These are phyloP conservation scores for Trypanosoma lewisi DNA, from an alignment of 208 protist species.

Conservation along the genomic window DNA sequence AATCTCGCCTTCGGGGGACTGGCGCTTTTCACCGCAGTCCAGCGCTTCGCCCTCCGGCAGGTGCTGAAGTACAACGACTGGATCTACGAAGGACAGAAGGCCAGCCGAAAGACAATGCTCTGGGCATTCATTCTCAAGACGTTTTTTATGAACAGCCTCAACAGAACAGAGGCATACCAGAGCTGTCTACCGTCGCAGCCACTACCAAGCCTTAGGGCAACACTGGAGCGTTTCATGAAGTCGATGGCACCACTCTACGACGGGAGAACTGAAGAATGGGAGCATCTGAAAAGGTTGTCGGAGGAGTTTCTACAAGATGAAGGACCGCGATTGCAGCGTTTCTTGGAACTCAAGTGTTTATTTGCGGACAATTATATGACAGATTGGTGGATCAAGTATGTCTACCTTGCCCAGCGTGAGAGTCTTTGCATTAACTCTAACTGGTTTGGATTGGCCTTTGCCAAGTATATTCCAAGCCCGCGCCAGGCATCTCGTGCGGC, in stretches of 20 bases:
- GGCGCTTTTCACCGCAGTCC: constrained; percentile 38
- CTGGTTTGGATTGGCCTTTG: constrained; percentile 84
- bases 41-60: constrained; percentile 63
- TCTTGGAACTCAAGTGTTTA: constrained; percentile 69
- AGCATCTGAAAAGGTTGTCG: constrained; percentile 39
- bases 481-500: constrained; percentile 66
- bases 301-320: constrained; percentile 74
- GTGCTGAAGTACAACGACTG: constrained; percentile 75
- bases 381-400: constrained; percentile 89
- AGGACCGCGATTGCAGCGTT: constrained; percentile 67
- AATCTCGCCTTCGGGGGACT: constrained; percentile 44
- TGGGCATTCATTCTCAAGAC: constrained; percentile 56
- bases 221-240: constrained; percentile 63
- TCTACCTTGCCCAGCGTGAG: constrained; percentile 74
- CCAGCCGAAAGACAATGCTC: constrained; percentile 42
- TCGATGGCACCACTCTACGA: constrained; percentile 52
- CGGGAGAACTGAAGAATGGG: constrained; percentile 21
- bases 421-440: constrained; percentile 88
- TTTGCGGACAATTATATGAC: constrained; percentile 72
- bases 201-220: constrained; percentile 68
- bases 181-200: constrained; percentile 68
- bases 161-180: constrained; percentile 67
- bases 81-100: constrained; percentile 42
- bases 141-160: constrained; percentile 47
- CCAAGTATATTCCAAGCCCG: constrained; percentile 42